Percentiles rank a stretch among this genome's conserved stretches.
Evolutionary conservation across 768 basidiomycete species (phyloP).

Genomic region (Leccinum boreale): DNA sequence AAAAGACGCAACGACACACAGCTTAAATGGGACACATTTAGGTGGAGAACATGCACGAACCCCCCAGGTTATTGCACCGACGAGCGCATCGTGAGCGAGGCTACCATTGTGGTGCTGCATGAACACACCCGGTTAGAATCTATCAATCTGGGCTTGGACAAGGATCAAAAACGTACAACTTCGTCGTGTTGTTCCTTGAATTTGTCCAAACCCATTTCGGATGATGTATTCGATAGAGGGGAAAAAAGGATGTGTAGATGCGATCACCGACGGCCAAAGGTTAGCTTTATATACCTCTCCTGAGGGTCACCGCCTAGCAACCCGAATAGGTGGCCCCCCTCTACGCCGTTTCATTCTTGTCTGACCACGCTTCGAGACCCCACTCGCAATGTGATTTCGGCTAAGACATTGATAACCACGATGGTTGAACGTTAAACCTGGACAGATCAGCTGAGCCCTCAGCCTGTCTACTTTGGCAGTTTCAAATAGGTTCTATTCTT

Average conservation of each 20-base stretch:
- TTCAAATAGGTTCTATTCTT: constrained; percentile 5
- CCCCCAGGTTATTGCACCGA: constrained; percentile 17
- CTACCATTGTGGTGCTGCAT: constrained; percentile 14
- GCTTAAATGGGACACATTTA: not conserved
- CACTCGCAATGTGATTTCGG: constrained; percentile 6
- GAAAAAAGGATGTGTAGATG: not conserved
- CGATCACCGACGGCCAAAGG: not conserved
- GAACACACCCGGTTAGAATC: not conserved
- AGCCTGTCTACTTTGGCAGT: constrained; percentile 3
- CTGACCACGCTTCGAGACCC: constrained; percentile 10
- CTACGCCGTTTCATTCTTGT: not conserved
- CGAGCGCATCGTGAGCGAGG: constrained; percentile 17
- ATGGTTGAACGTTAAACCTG: not conserved
- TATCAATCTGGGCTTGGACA: not conserved
- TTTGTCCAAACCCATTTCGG: constrained; percentile 11
- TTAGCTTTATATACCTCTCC: not conserved
- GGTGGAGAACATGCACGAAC: constrained; percentile 4
- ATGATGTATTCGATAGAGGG: not conserved
- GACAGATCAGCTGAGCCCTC: not conserved
- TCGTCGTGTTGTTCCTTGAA: not conserved
- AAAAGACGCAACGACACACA: not conserved
- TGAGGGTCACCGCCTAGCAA: not conserved
- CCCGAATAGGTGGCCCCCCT: not conserved
- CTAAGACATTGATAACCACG: constrained; percentile 21
- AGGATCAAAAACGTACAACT: constrained; percentile 3